Base-by-base conservation (phyloP, 1,139 yeast species). In the Pichia sp. region DNA sequence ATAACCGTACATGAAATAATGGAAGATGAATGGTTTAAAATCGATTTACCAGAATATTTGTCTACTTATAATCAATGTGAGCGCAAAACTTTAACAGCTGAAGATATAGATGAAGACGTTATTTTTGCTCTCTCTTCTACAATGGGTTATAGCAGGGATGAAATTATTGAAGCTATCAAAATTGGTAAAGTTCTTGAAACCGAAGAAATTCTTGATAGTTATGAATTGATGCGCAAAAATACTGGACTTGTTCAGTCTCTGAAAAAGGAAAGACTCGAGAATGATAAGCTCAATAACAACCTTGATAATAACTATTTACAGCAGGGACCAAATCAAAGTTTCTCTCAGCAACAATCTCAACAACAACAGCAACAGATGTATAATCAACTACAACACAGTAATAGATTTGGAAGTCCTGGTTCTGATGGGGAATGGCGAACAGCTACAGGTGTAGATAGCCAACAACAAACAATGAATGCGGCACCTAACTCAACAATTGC, bases 21-120 rank as follows among this genome's bases (percentile, higher is more conserved):
- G 83, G 86, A 89, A 56, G 96, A 91, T 59, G 91, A 85, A 49
- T 91, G 99, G 99, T 91, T 91, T 65, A 81, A 79, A 52, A 79
- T 78, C 11, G 88, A 78, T 43, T 73, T 93, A 49, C 88, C 91
- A 35, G 89, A 82, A 19, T 86, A 89, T 58, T 71, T 91, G 51
- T 67, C 83, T 46, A 93, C 95, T 2, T 83, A 81, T 36, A 81
- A 76, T 49, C 64, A 69, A 46, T 66, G 74, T 49, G 67, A 66
- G 49, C 57, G 60, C 18, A 66, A 66, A 49, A 48, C 41, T 30
- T 41, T 50, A n/a, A 53, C 52, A n/a, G 48, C 49, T 15, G 56
- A 50, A 17, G 75, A 70, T 26, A 69, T 85, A 40, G 95, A 88
- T 60, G 93, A 84, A 46, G 82, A 79, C 52, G 84, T 88, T 17